A percentile compares a stretch with the other conserved stretches of the same genome.
Conservation (phyloP, 805 yeast genomes). For the Wickerhamiella siamensis region DNA sequence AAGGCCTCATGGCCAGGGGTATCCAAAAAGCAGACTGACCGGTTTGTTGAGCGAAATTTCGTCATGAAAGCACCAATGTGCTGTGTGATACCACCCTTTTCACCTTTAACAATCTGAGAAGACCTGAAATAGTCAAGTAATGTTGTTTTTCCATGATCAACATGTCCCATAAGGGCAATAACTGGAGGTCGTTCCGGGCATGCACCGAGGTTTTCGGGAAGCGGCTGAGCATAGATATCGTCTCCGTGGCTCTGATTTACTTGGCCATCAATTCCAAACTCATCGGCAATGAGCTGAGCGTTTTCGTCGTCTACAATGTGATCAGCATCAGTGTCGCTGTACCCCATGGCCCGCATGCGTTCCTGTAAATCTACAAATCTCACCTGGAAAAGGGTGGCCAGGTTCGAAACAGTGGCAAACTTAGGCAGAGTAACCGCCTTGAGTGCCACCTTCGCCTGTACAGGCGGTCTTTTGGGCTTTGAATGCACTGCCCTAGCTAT, state of each 20-base stretch:
- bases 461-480: conserved; percentile 1
- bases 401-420: conserved; percentile 62
- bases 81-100: conserved; percentile 94
- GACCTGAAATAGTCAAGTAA: conserved; percentile 75
- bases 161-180: conserved; percentile 97
- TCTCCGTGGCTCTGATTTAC: conserved; percentile 44
- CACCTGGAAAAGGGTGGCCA: conserved; percentile 57
- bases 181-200: conserved; percentile 73
- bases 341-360: conserved; percentile 56
- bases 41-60: conserved; percentile 57
- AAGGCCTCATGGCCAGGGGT: conserved; percentile 99
- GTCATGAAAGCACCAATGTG: conserved; percentile 96
- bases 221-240: conserved; percentile 39
- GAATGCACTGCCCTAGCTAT: neutral
- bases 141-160: conserved; percentile 96
- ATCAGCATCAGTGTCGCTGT: conserved; percentile 51
- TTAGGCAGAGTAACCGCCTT: conserved; percentile 38
- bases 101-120: conserved; percentile 68
- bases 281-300: conserved; percentile 77
- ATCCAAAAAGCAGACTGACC: conserved; percentile 75
- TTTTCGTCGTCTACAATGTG: conserved; percentile 77
- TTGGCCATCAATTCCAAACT: conserved; percentile 54
- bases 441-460: conserved; percentile 7
- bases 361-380: conserved; percentile 45
- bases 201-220: conserved; percentile 34